phyloP scores from a whole-genome alignment of 139 green algal genomes.

The Chlorella ohadii region DNA sequence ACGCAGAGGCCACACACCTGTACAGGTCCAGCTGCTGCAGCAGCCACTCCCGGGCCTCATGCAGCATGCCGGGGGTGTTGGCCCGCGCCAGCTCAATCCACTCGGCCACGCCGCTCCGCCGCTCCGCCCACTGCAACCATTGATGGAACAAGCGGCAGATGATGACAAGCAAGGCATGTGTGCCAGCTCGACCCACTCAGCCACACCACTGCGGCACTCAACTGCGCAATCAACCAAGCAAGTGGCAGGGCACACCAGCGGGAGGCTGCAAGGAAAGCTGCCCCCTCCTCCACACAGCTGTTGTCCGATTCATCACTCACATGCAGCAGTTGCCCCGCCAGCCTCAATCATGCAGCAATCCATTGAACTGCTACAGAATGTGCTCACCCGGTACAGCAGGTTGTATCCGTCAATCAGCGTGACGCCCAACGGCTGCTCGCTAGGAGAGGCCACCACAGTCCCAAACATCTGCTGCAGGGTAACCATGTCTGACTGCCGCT shows the following conservation, averaged over 20 bases:
- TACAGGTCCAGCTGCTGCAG: slow-evolving; percentile 34
- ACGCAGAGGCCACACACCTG: too few species aligned
- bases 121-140: slow-evolving; percentile 4
- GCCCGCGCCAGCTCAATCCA: background rate
- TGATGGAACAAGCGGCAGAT: background rate
- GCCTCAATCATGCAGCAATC: too few species aligned
- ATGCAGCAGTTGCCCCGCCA: too few species aligned
- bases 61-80: background rate
- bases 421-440: slow-evolving; percentile 26
- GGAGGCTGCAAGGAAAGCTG: too few species aligned
- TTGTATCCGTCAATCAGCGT: slow-evolving; percentile 62
- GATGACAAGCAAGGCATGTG: background rate
- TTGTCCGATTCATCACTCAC: too few species aligned
- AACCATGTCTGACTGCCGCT: slow-evolving; percentile 26
- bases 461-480: slow-evolving; percentile 33
- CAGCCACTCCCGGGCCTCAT: slow-evolving; percentile 33
- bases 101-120: background rate
- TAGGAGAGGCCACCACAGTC: background rate
- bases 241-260: too few species aligned
- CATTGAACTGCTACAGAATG: too few species aligned
- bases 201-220: too few species aligned
- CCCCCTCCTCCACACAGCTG: too few species aligned
- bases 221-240: too few species aligned
- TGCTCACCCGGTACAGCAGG: slow-evolving; percentile 24
- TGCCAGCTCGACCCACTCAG: too few species aligned